Conservation (phyloP, 805 yeast genomes). For the Pichia eremophila region DNA sequence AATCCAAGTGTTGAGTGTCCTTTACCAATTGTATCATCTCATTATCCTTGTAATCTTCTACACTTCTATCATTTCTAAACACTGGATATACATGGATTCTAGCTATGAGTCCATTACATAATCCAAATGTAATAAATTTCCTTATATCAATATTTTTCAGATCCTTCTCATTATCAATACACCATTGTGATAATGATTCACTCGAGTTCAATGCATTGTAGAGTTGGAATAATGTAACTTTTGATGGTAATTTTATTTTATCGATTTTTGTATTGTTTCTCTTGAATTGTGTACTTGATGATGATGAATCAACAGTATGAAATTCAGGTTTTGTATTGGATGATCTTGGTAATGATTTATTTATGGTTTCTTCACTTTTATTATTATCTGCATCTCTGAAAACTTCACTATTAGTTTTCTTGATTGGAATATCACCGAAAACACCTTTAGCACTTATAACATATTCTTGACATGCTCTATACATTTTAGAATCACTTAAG, state of each 20-base stretch:
- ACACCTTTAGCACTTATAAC: conserved; percentile 41
- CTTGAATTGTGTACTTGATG: neutral
- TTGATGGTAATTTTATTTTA: conserved; percentile 42
- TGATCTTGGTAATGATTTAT: neutral
- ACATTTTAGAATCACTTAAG: conserved; percentile 53
- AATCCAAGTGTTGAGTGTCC: conserved; percentile 46
- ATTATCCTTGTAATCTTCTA: neutral
- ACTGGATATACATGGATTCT: conserved; percentile 74
- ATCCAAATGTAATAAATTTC: conserved; percentile 79
- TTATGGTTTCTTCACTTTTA: neutral
- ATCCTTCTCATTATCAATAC: conserved; percentile 47
- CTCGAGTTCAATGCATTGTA: conserved; percentile 77
- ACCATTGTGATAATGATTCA: conserved; percentile 74
- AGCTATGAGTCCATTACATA: conserved; percentile 71
- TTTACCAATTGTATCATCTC: neutral
- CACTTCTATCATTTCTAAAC: conserved; percentile 16
- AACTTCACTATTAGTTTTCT: conserved; percentile 1
- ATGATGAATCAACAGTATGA: neutral
- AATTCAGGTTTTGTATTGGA: neutral
- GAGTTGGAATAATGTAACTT: conserved; percentile 57
- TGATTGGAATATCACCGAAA: conserved; percentile 21
- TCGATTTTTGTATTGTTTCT: neutral
- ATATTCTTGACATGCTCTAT: conserved; percentile 78
- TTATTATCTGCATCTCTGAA: conserved; percentile 7
- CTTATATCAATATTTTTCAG: conserved; percentile 69